These are phyloP conservation scores for Coniella vitis DNA, from an alignment of 2,329 filamentous ascomycete genomes.

Conservation along the genomic window DNA sequence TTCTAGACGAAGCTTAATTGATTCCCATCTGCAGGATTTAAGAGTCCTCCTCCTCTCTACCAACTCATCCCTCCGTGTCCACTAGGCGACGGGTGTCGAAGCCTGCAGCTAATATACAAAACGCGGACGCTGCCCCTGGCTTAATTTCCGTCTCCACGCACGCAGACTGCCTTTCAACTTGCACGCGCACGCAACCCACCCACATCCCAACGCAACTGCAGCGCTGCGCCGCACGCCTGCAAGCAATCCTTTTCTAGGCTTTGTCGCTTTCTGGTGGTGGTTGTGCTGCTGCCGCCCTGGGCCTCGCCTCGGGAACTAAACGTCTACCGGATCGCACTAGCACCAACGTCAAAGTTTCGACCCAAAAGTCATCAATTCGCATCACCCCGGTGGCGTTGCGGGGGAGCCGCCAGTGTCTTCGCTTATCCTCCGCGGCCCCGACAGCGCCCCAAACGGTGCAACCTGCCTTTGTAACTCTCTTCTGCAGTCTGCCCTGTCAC, in stretches of 20 bases:
- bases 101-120: conserved; percentile 2
- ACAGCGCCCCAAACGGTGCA: neutral
- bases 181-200: neutral
- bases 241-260: too few species aligned
- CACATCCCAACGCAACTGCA: too few species aligned
- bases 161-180: neutral
- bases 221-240: too few species aligned
- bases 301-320: neutral
- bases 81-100: neutral
- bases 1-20: too few species aligned
- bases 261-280: too few species aligned
- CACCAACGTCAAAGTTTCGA: neutral
- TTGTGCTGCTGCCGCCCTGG: neutral
- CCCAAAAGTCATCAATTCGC: neutral
- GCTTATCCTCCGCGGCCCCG: neutral
- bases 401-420: neutral
- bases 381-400: neutral
- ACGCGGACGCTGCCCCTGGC: neutral
- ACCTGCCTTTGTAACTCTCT: neutral
- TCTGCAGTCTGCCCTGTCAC: too few species aligned
- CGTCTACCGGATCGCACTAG: neutral
- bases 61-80: neutral
- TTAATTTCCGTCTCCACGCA: conserved; percentile 2
- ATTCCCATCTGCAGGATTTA: too few species aligned
- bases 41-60: too few species aligned